These are phyloP conservation scores for Zanthoxylum bungeanum DNA, from an alignment of 345 rosid species.

Conservation along the genomic window DNA sequence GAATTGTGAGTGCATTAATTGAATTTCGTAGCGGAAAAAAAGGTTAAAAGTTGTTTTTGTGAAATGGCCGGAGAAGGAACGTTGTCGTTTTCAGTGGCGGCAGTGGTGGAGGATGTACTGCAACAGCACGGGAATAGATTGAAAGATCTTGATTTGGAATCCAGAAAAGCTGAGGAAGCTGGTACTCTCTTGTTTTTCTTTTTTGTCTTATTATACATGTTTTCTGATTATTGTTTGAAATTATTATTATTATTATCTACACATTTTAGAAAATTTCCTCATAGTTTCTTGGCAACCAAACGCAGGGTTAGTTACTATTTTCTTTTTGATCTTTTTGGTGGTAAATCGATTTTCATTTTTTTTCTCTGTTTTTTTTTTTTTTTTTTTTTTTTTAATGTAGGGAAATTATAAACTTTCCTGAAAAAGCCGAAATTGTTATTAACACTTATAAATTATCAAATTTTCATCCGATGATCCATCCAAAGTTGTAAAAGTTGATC, in stretches of 20 bases:
- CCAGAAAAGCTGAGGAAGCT: constrained; percentile 48
- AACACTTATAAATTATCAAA: no score
- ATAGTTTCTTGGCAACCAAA: constrained; percentile 3
- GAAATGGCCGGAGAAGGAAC: constrained; percentile 30
- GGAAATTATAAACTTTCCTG: no score
- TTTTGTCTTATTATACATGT: background rate
- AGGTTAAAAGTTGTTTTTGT: background rate
- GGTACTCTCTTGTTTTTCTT: constrained; percentile 17
- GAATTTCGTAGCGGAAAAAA: background rate
- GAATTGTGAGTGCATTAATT: no score
- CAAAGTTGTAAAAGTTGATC: no score
- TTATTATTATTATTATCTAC: no score
- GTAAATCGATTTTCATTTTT: background rate
- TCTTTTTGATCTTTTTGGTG: background rate
- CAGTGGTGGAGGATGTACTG: constrained; percentile 46
- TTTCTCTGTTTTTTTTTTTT: no score
- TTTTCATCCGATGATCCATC: no score
- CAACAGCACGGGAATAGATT: constrained; percentile 41
- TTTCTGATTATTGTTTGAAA: background rate
- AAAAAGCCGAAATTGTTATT: no score
- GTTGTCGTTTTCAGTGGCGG: constrained; percentile 40
- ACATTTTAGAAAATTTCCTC: no score
- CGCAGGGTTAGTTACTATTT: background rate
- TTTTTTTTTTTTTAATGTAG: no score
- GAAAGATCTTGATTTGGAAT: constrained; percentile 41